phyloP scores from a whole-genome alignment of 441 rosid genomes.

The Pelargonium citronellum region DNA sequence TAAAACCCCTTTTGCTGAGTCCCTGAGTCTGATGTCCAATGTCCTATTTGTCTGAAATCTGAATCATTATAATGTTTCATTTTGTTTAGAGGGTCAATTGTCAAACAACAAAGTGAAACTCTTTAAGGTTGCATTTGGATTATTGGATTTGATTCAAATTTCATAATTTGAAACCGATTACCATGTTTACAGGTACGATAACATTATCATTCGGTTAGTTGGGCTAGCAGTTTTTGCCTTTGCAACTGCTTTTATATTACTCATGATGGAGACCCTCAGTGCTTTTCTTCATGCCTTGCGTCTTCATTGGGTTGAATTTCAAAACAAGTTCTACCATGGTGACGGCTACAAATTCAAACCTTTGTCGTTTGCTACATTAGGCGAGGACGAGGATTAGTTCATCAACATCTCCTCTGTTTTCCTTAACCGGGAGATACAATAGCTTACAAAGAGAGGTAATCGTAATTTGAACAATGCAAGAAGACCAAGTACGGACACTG shows the following conservation, averaged over 20 bases:
- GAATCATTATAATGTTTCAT: not conserved
- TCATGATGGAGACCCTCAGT: slow-evolving; percentile 97
- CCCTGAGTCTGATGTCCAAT: not conserved
- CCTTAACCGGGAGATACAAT: too few relatives aligned
- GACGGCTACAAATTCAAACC: slow-evolving; percentile 98
- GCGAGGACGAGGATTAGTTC: slow-evolving; percentile 49
- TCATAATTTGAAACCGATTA: too few relatives aligned
- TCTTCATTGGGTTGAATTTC: slow-evolving; percentile 99
- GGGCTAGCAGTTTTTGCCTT: slow-evolving; percentile 86
- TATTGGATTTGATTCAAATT: too few relatives aligned
- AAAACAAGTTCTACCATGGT: slow-evolving; percentile 84
- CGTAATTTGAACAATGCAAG: too few relatives aligned
- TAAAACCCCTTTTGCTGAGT: not conserved
- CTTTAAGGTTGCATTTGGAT: not conserved
- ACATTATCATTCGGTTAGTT: slow-evolving; percentile 58
- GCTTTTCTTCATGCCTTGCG: slow-evolving; percentile 97
- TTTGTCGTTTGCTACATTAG: slow-evolving; percentile 62
- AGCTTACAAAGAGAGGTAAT: too few relatives aligned
- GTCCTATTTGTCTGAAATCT: not conserved
- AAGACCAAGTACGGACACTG: too few relatives aligned
- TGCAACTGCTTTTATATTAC: slow-evolving; percentile 87
- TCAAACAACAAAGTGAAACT: not conserved
- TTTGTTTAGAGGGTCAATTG: too few relatives aligned
- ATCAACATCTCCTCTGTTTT: not conserved
- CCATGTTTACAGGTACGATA: slow-evolving; percentile 62